Evolutionary conservation across 768 basidiomycete species (phyloP).

Genomic region (Termitomyces sp.): DNA sequence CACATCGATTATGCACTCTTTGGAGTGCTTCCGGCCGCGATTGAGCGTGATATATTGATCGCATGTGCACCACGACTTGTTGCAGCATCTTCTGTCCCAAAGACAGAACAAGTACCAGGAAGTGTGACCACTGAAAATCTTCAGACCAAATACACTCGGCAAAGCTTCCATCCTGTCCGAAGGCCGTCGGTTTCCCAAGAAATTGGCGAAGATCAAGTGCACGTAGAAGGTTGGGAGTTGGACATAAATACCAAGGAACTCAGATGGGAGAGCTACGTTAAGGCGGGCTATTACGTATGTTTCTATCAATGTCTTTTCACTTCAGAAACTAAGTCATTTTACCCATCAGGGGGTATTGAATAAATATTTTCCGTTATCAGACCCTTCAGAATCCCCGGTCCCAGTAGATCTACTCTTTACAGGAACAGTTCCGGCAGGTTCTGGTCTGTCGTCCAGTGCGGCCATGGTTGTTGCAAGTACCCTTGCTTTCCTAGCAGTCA

Average conservation of each 20-base stretch:
- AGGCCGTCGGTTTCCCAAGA: constrained; percentile 18
- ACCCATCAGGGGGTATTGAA: constrained; percentile 59
- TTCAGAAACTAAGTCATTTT: background rate
- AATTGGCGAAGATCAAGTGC: constrained; percentile 32
- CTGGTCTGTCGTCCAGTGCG: constrained; percentile 82
- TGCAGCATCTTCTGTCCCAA: constrained; percentile 12
- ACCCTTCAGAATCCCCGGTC: constrained; percentile 30
- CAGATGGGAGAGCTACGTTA: constrained; percentile 85
- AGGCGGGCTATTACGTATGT: constrained; percentile 78
- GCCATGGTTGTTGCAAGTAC: constrained; percentile 90
- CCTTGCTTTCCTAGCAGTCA: constrained; percentile 72
- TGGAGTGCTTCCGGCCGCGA: constrained; percentile 80
- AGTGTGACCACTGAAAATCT: constrained; percentile 61
- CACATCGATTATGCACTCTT: constrained; percentile 84
- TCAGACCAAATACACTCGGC: constrained; percentile 51
- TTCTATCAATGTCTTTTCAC: background rate
- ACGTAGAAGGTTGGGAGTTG: constrained; percentile 59
- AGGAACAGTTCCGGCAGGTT: constrained; percentile 82
- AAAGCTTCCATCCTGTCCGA: constrained; percentile 51
- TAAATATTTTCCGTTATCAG: constrained; percentile 38
- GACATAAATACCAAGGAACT: constrained; percentile 67
- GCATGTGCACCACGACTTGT: constrained; percentile 53
- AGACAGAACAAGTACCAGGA: constrained; percentile 34
- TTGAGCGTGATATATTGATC: constrained; percentile 80
- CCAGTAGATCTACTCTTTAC: constrained; percentile 73